Percentiles rank a stretch among this genome's conserved stretches.
Evolutionary conservation across 2,329 filamentous ascomycete genomes (phyloP).

Genomic region (Calcarisporium arbuscula): DNA sequence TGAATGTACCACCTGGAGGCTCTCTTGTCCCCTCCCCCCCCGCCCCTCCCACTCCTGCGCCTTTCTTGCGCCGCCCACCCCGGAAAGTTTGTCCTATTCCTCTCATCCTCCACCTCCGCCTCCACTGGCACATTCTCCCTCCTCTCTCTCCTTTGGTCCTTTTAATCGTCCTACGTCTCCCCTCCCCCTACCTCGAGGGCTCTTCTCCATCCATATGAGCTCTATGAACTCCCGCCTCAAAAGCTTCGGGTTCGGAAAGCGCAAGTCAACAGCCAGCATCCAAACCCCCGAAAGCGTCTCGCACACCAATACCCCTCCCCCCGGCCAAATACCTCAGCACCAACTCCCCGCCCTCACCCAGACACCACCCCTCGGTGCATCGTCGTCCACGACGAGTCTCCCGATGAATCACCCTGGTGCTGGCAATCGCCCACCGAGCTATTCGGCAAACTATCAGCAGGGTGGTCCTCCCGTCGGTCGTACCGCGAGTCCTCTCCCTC

Average conservation of each 20-base stretch:
- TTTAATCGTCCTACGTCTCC: slow-evolving; percentile 15
- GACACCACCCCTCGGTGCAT: slow-evolving; percentile 29
- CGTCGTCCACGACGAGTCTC: slow-evolving; percentile 40
- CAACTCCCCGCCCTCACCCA: slow-evolving; percentile 26
- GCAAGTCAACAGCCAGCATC: slow-evolving; percentile 61
- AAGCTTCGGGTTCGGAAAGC: slow-evolving; percentile 75
- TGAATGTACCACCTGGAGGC: no score
- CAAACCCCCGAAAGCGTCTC: slow-evolving; percentile 35
- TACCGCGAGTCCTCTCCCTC: slow-evolving; percentile 44
- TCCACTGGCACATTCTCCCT: slow-evolving; percentile 13
- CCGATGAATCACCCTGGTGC: slow-evolving; percentile 58
- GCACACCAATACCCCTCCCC: slow-evolving; percentile 28
- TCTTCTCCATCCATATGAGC: slow-evolving; percentile 51
- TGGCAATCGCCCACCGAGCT: slow-evolving; percentile 58
- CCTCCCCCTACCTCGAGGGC: slow-evolving; percentile 18
- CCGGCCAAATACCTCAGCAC: slow-evolving; percentile 46
- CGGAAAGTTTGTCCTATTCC: slow-evolving; percentile 5
- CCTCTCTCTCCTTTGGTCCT: slow-evolving; percentile 11
- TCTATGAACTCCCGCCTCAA: slow-evolving; percentile 76
- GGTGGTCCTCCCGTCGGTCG: slow-evolving; percentile 40
- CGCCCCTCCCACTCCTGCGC: slow-evolving; percentile 5
- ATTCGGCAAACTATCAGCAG: slow-evolving; percentile 49
- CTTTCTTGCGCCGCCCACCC: slow-evolving; percentile 4
- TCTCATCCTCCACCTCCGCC: slow-evolving; percentile 13
- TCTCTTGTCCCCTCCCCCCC: no score